phyloP scores from a whole-genome alignment of 805 yeast genomes.

The Candida anglica region DNA sequence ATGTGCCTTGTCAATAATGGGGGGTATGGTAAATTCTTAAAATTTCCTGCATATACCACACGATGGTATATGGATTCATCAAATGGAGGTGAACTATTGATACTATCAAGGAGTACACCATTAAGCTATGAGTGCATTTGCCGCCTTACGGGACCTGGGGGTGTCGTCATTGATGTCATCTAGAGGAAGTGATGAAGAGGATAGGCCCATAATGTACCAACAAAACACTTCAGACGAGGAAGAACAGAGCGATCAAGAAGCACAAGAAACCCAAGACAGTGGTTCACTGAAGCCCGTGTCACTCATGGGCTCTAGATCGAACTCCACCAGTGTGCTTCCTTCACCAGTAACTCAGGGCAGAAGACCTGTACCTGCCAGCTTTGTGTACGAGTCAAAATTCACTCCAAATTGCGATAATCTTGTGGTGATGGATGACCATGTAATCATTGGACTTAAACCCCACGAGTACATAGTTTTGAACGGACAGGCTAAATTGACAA shows the following conservation, averaged over 20 bases:
- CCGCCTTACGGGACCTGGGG: conserved; percentile 19
- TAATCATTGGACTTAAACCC: conserved; percentile 39
- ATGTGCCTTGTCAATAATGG: no score
- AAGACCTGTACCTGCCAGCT: conserved; percentile 1
- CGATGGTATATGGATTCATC: no score
- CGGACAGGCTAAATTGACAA: conserved; percentile 43
- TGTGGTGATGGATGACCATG: conserved; percentile 23
- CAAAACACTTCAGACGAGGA: conserved; percentile 27
- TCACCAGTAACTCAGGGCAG: conserved; percentile 3
- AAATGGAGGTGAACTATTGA: no score
- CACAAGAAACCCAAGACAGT: conserved; percentile 3
- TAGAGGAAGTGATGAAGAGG: conserved; percentile 10
- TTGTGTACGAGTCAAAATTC: conserved; percentile 30
- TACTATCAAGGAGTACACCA: no score
- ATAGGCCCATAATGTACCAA: conserved; percentile 15
- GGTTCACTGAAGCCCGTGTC: conserved; percentile 1
- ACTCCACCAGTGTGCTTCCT: neutral
- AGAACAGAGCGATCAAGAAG: no score
- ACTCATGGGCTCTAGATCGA: no score
- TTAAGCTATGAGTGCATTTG: conserved; percentile 30
- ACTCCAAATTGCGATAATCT: conserved; percentile 34
- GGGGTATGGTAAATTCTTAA: no score
- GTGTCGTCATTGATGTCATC: conserved; percentile 9
- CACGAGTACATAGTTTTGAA: conserved; percentile 40
- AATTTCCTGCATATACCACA: no score